A percentile compares a stretch with the other conserved stretches of the same genome.
Evolutionary conservation across 306 rosid species (phyloP).

Genomic region (Gillenia trifoliata): DNA sequence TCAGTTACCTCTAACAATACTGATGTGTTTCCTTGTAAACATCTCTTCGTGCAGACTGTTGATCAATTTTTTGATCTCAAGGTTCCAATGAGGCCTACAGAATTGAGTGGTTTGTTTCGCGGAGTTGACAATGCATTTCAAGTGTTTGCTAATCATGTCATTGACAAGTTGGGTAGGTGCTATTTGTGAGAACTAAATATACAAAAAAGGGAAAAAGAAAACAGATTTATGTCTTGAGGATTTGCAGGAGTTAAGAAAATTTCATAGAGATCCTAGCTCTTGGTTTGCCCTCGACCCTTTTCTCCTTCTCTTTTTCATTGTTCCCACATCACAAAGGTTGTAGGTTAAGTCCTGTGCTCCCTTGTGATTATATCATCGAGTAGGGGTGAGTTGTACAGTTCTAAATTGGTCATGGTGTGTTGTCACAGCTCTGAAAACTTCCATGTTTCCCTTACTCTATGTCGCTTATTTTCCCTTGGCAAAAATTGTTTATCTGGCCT

Average conservation of each 20-base stretch:
- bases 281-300: background rate
- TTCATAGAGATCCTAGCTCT: background rate
- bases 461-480: background rate
- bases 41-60: slow-evolving; percentile 65
- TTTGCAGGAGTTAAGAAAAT: background rate
- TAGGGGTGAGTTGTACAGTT: background rate
- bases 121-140: slow-evolving; percentile 98
- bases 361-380: background rate
- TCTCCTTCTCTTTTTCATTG: background rate
- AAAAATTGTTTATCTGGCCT: background rate
- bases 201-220: background rate
- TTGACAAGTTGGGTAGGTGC: slow-evolving; percentile 69
- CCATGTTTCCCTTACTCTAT: background rate
- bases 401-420: background rate
- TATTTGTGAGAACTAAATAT: background rate
- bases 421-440: background rate
- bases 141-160: slow-evolving; percentile 64
- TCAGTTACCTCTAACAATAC: background rate
- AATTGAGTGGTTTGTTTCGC: slow-evolving; percentile 78
- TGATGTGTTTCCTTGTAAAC: background rate
- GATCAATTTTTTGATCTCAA: slow-evolving; percentile 91
- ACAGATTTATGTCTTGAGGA: background rate
- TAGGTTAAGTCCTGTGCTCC: background rate
- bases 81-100: slow-evolving; percentile 95
- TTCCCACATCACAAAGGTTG: background rate